Evolutionary conservation across 495 filamentous ascomycete genomes (phyloP), one percentile per base, ranked within the genome.

Genomic region (Monascus purpureus): DNA sequence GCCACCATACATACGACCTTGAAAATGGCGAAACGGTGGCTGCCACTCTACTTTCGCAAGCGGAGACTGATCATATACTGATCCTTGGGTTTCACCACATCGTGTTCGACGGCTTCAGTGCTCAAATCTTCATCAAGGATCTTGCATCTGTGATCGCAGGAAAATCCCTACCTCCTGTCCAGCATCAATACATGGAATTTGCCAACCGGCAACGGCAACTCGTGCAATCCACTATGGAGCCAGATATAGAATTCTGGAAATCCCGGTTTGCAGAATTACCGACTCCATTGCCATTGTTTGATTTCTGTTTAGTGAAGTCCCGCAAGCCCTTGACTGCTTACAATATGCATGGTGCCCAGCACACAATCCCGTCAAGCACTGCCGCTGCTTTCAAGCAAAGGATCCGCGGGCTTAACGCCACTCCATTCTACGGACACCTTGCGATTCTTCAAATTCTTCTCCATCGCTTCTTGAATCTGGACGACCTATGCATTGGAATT

Each of bases 61-160:
- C 11, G 2, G 13, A 17, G 13, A 27, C 20, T 12, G 24, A 24
- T 2, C 34, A 38, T 22, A 39, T 19, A 8, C 31, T 39, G 3
- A 13, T 40, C 15, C 33, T 53, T 17, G 27, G 23, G 7, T 51
- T 37, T 23, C 50, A 53, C 19, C 61, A 65, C 29, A 61, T 65
- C 28, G 22, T 40, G 22, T 53, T 61, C 32, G 61, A 65, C 31
- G 55, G 52, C 0, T 28, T 49, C n/a, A 49, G 49, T 34, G 38
- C 47, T 1, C 31, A 54, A 16, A 29, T 57, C 14, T 39, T 65
- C 23, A 37, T 13, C 11, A 13, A 3, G 36, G 31, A 32, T 38
- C 36, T 17, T 28, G 23, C 20, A n/a, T n/a, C n/a, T n/a, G n/a
- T n/a, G n/a, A n/a, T n/a, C n/a, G n/a, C n/a, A n/a, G n/a, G n/a